These are phyloP conservation scores for Coprinopsis strossmayeri DNA, from an alignment of 768 basidiomycete species.

Conservation along the genomic window DNA sequence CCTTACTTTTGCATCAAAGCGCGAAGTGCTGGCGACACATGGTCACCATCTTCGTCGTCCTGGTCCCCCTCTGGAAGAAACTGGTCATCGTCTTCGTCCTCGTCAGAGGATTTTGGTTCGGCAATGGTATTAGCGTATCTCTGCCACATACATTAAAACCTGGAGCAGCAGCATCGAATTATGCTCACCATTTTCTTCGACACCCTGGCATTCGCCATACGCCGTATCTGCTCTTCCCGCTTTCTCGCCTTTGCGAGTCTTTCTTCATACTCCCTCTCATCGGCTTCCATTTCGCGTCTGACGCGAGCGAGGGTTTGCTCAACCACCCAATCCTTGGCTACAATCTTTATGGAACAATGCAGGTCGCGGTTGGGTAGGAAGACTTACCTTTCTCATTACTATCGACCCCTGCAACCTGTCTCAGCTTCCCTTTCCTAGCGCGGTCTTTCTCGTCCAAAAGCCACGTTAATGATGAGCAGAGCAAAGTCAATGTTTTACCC, in stretches of 20 bases:
- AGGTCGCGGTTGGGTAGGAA: no score
- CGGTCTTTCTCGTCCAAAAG: constrained; percentile 63
- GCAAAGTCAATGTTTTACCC: constrained; percentile 83
- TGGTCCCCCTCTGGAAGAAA: constrained; percentile 64
- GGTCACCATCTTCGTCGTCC: constrained; percentile 34
- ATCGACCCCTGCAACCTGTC: constrained; percentile 28
- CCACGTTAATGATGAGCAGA: constrained; percentile 76
- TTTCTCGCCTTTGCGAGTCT: constrained; percentile 54
- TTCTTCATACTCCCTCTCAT: constrained; percentile 59
- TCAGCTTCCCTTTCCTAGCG: constrained; percentile 59
- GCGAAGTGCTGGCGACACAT: constrained; percentile 71
- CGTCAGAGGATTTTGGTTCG: constrained; percentile 9
- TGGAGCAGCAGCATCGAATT: not conserved
- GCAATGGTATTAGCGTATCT: constrained; percentile 11
- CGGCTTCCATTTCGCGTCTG: constrained; percentile 59
- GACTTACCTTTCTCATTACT: constrained; percentile 23
- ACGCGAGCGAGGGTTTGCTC: constrained; percentile 62
- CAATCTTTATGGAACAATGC: no score
- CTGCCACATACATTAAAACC: constrained; percentile 4
- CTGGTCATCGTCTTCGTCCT: constrained; percentile 49
- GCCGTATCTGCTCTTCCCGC: constrained; percentile 51
- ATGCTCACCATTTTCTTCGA: constrained; percentile 52
- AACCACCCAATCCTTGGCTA: constrained; percentile 71
- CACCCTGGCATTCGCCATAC: constrained; percentile 48
- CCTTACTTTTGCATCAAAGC: constrained; percentile 76